Evolutionary conservation across 805 yeast species (phyloP), one percentile per base, ranked within the genome.

Genomic region (Starmerella vaccinii): DNA sequence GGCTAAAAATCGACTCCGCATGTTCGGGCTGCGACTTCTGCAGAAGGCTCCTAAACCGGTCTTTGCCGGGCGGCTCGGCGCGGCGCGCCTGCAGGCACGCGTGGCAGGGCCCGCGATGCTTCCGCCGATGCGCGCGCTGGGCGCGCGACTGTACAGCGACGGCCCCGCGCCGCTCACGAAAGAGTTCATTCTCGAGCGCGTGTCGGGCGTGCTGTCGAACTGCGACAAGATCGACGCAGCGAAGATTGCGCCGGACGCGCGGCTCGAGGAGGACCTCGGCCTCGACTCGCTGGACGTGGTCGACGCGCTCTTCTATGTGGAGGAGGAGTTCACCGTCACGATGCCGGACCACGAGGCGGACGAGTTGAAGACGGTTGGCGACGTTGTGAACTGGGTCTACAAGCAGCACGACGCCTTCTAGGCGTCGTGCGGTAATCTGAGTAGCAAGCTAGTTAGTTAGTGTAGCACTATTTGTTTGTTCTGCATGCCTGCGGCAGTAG

Each of bases 271-370:
- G 33, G 95, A 84, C 64, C 75, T 85, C 59, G 89, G 88, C 12
- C 76, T 85, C 65, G 98, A 90, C 70, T 85, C 95, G 4, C 75
- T 90, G 60, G 98, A 90, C 64, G 82, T 90, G 56, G 95, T 89
- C 52, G 98, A 90, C 71, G 90, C 92, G 49, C 76, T 92, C 57
- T 95, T 90, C 71, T 95, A 94, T 52, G 80, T 92, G 63, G 98
- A 90, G 73, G 96, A 88, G 74, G 89, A 81, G 66, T 82, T 82
- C 60, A 71, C 71, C 43, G 65, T 73, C 52, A 67, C 56, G 55
- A 65, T 65, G 61, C 60, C 61, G 16, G 61, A 59, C 50, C 81
- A 84, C 66, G 85, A 85, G 58, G 94, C 96, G 49, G 95, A 89
- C 66, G 87, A 82, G 62, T 80, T 92, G 67, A 86, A 83, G 72